These are phyloP conservation scores for Amanita molliuscula DNA, from an alignment of 768 basidiomycete species.

Conservation along the genomic window DNA sequence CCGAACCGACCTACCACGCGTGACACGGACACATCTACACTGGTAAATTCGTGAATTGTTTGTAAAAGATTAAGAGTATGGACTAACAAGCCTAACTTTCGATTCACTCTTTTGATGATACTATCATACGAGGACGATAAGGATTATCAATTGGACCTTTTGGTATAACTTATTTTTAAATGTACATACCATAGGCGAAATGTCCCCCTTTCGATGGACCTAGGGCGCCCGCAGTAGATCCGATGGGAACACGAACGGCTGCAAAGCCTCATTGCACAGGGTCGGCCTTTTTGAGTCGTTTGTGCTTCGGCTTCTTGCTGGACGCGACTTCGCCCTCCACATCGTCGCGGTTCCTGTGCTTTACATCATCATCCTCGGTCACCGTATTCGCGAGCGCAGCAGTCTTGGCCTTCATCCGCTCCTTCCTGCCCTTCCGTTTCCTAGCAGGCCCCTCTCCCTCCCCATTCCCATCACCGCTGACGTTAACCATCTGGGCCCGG, in stretches of 20 bases:
- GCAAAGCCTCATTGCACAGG: background rate
- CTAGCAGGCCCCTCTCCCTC: slow-evolving; percentile 26
- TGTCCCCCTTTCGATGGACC: no score
- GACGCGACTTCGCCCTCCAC: background rate
- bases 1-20: background rate
- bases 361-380: slow-evolving; percentile 5
- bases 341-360: slow-evolving; percentile 15
- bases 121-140: no score
- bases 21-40: background rate
- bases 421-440: slow-evolving; percentile 65
- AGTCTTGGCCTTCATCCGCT: slow-evolving; percentile 43
- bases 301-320: background rate
- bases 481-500: slow-evolving; percentile 11
- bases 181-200: no score
- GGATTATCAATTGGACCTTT: no score
- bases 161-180: no score
- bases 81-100: no score
- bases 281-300: background rate
- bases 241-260: background rate
- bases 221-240: no score
- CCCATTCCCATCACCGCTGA: slow-evolving; percentile 11
- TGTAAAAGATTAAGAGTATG: no score
- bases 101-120: no score
- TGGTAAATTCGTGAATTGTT: no score
- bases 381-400: slow-evolving; percentile 13